These are phyloP conservation scores for Odontarrhena argentea DNA, from an alignment of 345 rosid species.

Conservation along the genomic window DNA sequence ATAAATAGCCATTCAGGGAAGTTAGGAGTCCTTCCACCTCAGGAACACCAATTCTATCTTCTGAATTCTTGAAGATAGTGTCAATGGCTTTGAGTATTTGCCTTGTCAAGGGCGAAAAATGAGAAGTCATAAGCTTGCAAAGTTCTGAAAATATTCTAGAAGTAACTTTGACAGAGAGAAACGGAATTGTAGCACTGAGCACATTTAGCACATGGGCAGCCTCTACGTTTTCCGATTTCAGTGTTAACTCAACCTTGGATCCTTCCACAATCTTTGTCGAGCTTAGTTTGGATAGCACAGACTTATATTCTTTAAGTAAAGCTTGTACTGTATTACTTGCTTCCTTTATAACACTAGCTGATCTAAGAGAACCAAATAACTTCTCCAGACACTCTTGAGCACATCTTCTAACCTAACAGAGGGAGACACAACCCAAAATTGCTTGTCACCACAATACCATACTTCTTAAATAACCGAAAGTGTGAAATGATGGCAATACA, in stretches of 20 bases:
- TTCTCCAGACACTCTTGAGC: constrained; percentile 81
- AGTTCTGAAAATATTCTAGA: constrained; percentile 53
- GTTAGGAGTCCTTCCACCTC: constrained; percentile 52
- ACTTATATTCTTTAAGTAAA: constrained; percentile 48
- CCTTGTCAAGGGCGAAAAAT: constrained; percentile 60
- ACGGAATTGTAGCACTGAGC: constrained; percentile 57
- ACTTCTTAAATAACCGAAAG: constrained; percentile 3
- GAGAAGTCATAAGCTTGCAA: constrained; percentile 52
- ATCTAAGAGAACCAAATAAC: constrained; percentile 51
- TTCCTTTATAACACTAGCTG: constrained; percentile 54
- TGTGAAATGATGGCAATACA: constrained; percentile 19
- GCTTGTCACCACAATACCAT: background rate
- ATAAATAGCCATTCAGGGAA: constrained; percentile 61
- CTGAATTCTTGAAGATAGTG: constrained; percentile 51
- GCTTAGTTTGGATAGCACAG: constrained; percentile 39
- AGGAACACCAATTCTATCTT: constrained; percentile 46
- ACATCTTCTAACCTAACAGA: constrained; percentile 69
- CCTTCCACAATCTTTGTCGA: constrained; percentile 44
- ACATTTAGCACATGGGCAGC: constrained; percentile 75
- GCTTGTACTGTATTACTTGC: constrained; percentile 63
- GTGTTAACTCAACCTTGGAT: constrained; percentile 46
- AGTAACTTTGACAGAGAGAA: constrained; percentile 55
- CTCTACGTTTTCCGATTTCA: constrained; percentile 58
- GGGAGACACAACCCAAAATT: constrained; percentile 22
- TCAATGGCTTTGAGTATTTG: constrained; percentile 62